Evolutionary conservation across 2,329 filamentous ascomycete genomes (phyloP), one percentile per base, ranked within the genome.

Genomic region (Clonostachys rosea): DNA sequence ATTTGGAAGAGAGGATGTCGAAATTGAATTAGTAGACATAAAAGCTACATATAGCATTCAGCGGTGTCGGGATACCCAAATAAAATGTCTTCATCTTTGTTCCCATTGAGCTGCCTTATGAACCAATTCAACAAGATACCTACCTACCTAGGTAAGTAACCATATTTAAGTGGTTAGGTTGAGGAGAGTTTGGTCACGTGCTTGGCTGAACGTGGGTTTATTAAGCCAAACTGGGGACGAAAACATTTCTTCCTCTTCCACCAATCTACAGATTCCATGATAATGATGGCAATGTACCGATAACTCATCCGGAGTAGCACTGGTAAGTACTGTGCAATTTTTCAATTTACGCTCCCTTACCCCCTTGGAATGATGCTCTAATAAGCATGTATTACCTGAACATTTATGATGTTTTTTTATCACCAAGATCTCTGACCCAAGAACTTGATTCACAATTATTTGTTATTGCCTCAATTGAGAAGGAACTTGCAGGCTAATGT

Each of bases 1-100:
- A 87, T 48, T 68, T 99, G 47, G 92, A 97, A 69, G 79, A 75
- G 58, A 86, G 88, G 66, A 76, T 96, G 64, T 77, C 77, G 50
- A 77, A 76, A 55, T 64, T 86, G 61, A 71, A 72, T 49, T 65
- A 59, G 54, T 44, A 30, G 24, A 30, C 10, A 30, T 30, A 30
- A 30, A 30, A 30, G 8, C 24, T 30, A 30, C 24, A 30, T 30
- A 10, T 30, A 30, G 24, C 24, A 30, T 30, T 30, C 24, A 30
- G 24, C 24, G 24, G 24, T 30, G 24, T 6, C 24, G 24, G 24
- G 24, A 30, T 30, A 30, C 24, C 24, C 24, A 30, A 30, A 30
- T 9, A 30, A 4, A 30, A 30, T 30, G 24, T 30, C 24, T 30
- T 45, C 33, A 9, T 36, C 14, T 12, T 37, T 18, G 34, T 45